phyloP scores from a whole-genome alignment of 1,139 yeast genomes.

The Debaryomyces psychrophilus region DNA sequence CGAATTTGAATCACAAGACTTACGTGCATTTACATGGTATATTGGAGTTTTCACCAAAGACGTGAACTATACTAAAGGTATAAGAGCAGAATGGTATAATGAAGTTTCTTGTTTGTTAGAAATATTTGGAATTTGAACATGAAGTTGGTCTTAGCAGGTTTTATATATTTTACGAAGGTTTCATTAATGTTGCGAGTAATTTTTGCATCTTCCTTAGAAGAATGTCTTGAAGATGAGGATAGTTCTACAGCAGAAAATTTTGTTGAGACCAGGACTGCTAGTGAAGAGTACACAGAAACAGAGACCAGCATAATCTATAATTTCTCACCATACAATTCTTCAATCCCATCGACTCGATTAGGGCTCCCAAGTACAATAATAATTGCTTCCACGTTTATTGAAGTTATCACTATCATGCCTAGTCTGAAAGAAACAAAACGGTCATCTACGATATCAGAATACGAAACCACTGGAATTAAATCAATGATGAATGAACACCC shows the following conservation, averaged over 20 bases:
- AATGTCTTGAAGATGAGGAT: background rate
- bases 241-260: background rate
- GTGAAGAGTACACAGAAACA: background rate
- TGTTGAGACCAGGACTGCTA: background rate
- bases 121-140: background rate
- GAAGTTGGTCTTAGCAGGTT: background rate
- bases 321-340: background rate
- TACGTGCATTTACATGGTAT: background rate
- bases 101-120: constrained; percentile 3
- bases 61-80: background rate
- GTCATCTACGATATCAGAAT: background rate
- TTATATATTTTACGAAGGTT: background rate
- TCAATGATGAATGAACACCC: background rate
- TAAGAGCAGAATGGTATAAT: background rate
- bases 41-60: background rate
- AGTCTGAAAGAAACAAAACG: background rate
- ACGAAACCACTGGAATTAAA: background rate
- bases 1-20: background rate
- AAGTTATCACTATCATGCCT: background rate
- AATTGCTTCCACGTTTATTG: background rate
- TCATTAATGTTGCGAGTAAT: background rate
- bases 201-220: background rate
- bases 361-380: background rate
- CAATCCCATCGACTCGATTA: background rate
- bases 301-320: background rate